Evolutionary conservation across 2,329 filamentous ascomycete genomes (phyloP), one percentile per base, ranked within the genome.

Genomic region (Dactylonectria macrodidyma): DNA sequence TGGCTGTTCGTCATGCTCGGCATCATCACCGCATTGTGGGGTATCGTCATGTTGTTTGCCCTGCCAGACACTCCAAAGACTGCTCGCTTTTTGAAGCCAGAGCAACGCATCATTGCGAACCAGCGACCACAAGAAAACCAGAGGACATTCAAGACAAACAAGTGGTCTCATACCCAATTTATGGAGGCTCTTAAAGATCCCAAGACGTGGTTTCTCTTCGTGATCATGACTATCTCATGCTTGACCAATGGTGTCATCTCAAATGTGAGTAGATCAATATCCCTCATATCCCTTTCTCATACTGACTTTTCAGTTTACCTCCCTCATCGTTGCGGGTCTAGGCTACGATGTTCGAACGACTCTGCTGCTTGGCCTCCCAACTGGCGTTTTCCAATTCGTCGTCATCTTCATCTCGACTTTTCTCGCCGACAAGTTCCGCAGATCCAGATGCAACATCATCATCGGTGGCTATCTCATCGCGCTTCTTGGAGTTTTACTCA

Each of bases 1-100:
- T 60, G 58, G 58, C 19, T 60, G 2, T 60, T 60, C 16, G 33
- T 60, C 16, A 60, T 60, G 4, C 58, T 60, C 12, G 58, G 58
- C 33, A 33, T 60, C 3, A 14, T 52, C 12, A 60, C 58, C 26
- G 58, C 46, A 1, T n/a, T 60, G 30, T 51, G 46, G 58, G 58
- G 46, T 16, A 14, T 52, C 5, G 46, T 60, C 30, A 19, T 60
- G 7, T 60, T 60, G 26, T 41, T 60, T 52, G 11, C 5, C 6
- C 36, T 60, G 22, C 38, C 33, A 5, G 38, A 26, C 38, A 58
- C 30, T 3, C 41, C 41, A 5, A 52, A 36, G 8, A 52, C 50
- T 3, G 50, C 50, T 6, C 7, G 50, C 3, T 52, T 52, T 19
- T 33, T 52, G 24, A 52, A 33, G 24, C 50, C 26, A 52, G 12